Conservation (phyloP, 345 rosid species). For the Euphorbia pulcherrima region DNA sequence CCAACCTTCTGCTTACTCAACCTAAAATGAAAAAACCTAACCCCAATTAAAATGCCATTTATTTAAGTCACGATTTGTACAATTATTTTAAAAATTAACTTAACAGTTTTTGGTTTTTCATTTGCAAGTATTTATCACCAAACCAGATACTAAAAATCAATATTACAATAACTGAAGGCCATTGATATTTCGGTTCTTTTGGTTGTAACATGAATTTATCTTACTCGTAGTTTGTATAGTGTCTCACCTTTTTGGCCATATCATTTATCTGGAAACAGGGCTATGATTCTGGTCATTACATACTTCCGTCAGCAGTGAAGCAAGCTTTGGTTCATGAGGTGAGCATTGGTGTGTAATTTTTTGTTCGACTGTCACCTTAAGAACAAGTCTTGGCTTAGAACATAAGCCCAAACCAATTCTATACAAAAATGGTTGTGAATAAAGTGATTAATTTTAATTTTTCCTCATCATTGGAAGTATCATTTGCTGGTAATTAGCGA, state of each 20-base stretch:
- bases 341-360: conserved; percentile 13
- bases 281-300: conserved; percentile 46
- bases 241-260: conserved; percentile 12
- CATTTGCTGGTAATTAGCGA: neutral
- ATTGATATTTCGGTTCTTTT: neutral
- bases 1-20: neutral
- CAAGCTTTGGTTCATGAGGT: conserved; percentile 88
- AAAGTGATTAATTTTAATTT: neutral
- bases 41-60: neutral
- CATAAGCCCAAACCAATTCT: neutral
- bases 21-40: neutral
- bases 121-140: neutral
- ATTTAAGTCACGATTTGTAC: neutral
- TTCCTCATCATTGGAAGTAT: neutral
- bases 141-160: neutral
- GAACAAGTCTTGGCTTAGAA: neutral
- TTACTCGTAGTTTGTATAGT: neutral
- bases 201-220: neutral
- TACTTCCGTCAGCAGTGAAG: conserved; percentile 69
- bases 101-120: neutral
- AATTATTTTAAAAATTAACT: neutral
- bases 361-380: neutral
- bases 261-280: conserved; percentile 48
- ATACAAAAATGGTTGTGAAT: neutral
- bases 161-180: neutral